Base-by-base conservation (phyloP, 306 rosid genomes). In the Cicer yamashitae region DNA sequence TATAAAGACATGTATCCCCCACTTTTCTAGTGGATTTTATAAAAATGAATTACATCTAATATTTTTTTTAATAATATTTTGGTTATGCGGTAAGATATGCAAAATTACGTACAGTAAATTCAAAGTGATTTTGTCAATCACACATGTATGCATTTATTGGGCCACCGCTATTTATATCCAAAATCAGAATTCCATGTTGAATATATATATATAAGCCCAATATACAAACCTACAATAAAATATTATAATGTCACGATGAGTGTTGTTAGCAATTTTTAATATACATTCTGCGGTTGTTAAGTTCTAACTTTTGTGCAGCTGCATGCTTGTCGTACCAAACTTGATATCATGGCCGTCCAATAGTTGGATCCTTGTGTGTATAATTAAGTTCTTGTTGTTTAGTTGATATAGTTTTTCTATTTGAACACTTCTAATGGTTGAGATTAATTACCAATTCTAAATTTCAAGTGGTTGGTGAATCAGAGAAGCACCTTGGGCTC, bases 381-480 rank as follows among this genome's bases (percentile, higher is more conserved):
- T 47, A 44, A 53, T 51, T 25, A 53, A 15, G 39, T 39, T 70
- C 38, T 75, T 63, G 61, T 75, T 74, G 60, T 75, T 75, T 79
- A 46, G 74, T 74, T 45, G 13, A 67, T 50, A 60, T 60, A 3
- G 20, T 38, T 45, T 53, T 74, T 63, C 41, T 74, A 70, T 57
- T 74, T 70, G 71, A 79, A 44, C 74, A 79, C 46, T 43, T 61
- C 4, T n/a, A 25, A 78, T 69, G 78, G 83, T 25, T 38, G 48
- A 46, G 70, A 57, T 77, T 73, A 56, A 57, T 78, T 60, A 53
- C 60, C 64, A 17, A 59, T 73, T 77, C 17, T 43, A 59, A 66
- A 58, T 45, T 72, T 47, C 25, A 67, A 59, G 70, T 82, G 76
- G 73, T 43, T 67, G 70, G 57, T 78, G 79, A 82, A 73, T 73